Evolutionary conservation across 1,284 basidiomycete genomes (phyloP), one percentile per base, ranked within the genome.

Genomic region (Tylopilus sp.): DNA sequence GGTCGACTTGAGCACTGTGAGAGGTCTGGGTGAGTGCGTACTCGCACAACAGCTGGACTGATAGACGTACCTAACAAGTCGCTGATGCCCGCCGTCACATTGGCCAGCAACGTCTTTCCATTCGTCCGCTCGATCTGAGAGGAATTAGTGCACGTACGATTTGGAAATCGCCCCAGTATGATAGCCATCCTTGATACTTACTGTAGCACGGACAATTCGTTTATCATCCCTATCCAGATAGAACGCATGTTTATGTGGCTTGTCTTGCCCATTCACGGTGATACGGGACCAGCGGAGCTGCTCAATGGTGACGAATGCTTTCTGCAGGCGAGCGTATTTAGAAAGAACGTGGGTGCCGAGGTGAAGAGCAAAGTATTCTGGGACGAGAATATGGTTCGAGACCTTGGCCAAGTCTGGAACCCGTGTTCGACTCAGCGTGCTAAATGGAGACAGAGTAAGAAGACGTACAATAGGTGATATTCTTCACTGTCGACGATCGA

Each of bases 171-270:
- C 16, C 29, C 49, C 57, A 10, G n/a, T 60, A 41, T 57, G 22
- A 38, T 10, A 58, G 10, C 8, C 9, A 4, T 24, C 12, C 19
- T 54, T 61, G 64, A 70, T 63, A 76, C 82, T 64, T 59, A 90
- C 92, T 71, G 89, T 86, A 44, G 89, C 91, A 26, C 87, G 87
- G 9, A 91, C 87, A 26, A 91, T 78, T 16, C 90, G 85, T 83
- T 95, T 97, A 77, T 98, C 96, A 12, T 97, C 94, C 2, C 97
- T 97, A 72, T 98, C 95, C 39, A 96, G 86, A 61, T 89, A 84
- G 80, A 98, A 99, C 29, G 94, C 88, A 79, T 97, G 94, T 51
- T 89, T 82, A 80, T 98, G 96, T 1, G 80, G 82, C 69, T 87
- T 82, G 4, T 82, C 81, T 53, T 78, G 71, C 26, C 78, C 80